phyloP scores from a whole-genome alignment of 148 eudicot genomes.

The Bassia scoparia region DNA sequence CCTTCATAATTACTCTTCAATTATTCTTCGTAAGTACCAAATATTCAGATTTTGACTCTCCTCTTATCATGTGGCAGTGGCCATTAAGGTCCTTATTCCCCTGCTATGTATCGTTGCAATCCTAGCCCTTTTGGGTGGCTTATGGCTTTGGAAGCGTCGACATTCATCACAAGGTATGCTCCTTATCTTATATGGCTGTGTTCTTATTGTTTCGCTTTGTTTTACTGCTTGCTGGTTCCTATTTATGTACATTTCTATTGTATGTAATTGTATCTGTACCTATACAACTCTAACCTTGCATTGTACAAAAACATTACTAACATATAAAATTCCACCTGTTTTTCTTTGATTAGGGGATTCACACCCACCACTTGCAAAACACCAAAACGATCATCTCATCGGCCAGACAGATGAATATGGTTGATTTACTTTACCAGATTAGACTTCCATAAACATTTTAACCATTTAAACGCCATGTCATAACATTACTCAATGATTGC shows the following conservation, averaged over 20 bases:
- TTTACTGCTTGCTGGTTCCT: neutral
- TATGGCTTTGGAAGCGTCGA: conserved; percentile 17
- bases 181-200: neutral
- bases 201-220: neutral
- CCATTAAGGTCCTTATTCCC: neutral
- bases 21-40: too few species aligned
- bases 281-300: too few species aligned
- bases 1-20: too few species aligned
- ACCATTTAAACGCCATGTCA: neutral
- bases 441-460: neutral
- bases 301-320: neutral
- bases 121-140: conserved; percentile 14
- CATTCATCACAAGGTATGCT: conserved; percentile 9
- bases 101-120: conserved; percentile 9
- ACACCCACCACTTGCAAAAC: neutral
- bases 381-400: neutral
- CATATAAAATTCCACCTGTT: too few species aligned
- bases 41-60: neutral
- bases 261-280: neutral
- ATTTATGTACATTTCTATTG: neutral
- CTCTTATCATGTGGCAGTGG: neutral
- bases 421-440: neutral
- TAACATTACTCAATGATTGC: neutral
- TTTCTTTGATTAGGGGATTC: neutral
- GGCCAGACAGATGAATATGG: neutral